Base-by-base conservation (phyloP, 768 basidiomycete species). In the Lactifluus piperatus region DNA sequence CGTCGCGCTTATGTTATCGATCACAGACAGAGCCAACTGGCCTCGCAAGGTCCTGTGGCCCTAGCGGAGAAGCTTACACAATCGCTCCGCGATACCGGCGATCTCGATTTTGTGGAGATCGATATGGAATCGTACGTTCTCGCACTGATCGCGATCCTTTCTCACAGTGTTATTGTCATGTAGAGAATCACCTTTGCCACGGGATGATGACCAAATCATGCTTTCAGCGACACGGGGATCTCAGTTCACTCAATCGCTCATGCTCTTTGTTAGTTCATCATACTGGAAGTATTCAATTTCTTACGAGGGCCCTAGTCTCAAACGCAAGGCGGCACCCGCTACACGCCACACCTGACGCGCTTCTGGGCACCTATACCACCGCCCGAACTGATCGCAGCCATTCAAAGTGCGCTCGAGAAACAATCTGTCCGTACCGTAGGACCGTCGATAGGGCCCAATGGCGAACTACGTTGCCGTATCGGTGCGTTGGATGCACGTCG, bases 181-280 rank as follows among this genome's bases (percentile, higher is more conserved):
- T 68, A 56, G 66, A 69, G 24, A 69, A 57, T 51, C 64, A 54
- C n/a, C 13, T 39, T 69, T 73, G 37, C 81, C 83, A 58, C 72
- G 69, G 6, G 85, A 90, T 55, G 82, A 75, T 14, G 85, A 86
- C 64, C 70, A 77, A 44, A 72, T 79, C 61, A 86, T 88, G 84
- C 70, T 77, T 26, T 76, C 83, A 3, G 78, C 76, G 4, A 74
- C 76, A 9, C 75, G 76, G 51, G 74, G 75, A 43, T 83, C 87
- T 0, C 88, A 90, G 65, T 94, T 94, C 70, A 89, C 89, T 0
- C 87, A 89, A 65, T 76, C 83, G 0, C 76, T 94, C 18, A 79
- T 89, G 75, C 79, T 93, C 52, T 93, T 92, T 75, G 91, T 92
- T 65, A 57, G 87, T 77, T n/a, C 37, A 58, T 58, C 8, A 52